phyloP scores from a whole-genome alignment of 192 early-diverging fungal genomes.

The Backusella parvicylindrica region DNA sequence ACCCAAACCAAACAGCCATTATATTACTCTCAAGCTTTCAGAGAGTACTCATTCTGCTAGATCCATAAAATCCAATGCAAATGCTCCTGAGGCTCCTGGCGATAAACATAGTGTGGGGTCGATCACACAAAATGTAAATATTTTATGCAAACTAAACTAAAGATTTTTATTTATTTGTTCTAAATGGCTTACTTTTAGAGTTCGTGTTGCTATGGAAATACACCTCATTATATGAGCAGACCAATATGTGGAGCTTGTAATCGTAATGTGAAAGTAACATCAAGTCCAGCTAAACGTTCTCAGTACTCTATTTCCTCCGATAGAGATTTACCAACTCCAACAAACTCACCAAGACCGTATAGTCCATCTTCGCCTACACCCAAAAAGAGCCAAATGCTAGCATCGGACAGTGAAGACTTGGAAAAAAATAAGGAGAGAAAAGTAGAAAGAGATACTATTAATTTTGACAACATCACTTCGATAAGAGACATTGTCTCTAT shows the following conservation, averaged over 20 bases:
- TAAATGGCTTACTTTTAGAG: background rate
- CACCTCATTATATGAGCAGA: background rate
- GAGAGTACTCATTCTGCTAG: background rate
- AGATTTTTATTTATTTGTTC: background rate
- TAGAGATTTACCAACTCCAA: background rate
- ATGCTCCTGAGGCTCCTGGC: background rate
- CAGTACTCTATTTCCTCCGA: background rate
- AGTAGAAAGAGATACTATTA: background rate
- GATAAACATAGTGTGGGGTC: background rate
- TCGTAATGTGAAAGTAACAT: constrained; percentile 5
- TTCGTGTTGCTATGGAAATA: background rate
- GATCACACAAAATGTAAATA: background rate
- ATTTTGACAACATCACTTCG: background rate
- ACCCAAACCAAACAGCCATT: background rate
- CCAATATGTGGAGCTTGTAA: constrained; percentile 6
- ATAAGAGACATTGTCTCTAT: background rate
- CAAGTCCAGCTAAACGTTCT: background rate
- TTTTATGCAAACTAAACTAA: constrained; percentile 1
- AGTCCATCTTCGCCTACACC: background rate
- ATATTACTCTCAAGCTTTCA: background rate
- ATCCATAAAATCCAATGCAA: background rate
- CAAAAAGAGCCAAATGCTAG: background rate
- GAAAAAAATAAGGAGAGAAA: background rate
- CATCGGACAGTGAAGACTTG: background rate
- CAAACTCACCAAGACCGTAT: background rate